Evolutionary conservation across 306 rosid genomes (phyloP).

Genomic region (Ziziphus jujuba): DNA sequence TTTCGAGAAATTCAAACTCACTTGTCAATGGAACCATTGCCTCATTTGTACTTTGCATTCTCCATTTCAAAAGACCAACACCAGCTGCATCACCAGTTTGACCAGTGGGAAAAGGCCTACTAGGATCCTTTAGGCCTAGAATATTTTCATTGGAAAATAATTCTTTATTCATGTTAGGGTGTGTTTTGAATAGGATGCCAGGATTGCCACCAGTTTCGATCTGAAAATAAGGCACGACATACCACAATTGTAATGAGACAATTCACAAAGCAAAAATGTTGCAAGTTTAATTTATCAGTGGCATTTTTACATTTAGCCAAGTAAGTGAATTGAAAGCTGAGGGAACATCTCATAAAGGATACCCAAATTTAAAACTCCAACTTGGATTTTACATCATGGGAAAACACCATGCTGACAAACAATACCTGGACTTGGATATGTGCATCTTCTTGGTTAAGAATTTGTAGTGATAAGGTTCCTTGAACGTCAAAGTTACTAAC

Average conservation of each 20-base stretch:
- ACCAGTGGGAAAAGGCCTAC: constrained; percentile 90
- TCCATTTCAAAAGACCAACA: constrained; percentile 86
- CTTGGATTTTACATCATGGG: neutral
- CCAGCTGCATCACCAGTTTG: constrained; percentile 80
- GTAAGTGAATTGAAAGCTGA: neutral
- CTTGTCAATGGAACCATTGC: constrained; percentile 78
- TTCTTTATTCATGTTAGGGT: constrained; percentile 97
- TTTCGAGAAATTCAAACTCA: constrained; percentile 35
- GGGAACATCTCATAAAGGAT: neutral
- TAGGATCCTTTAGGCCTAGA: constrained; percentile 75
- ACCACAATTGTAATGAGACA: constrained; percentile 15
- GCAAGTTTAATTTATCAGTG: constrained; percentile 1
- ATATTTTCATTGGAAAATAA: constrained; percentile 71
- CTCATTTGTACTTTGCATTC: constrained; percentile 90
- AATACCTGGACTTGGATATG: constrained; percentile 89
- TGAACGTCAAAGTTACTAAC: constrained; percentile 91
- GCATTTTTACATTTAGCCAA: neutral
- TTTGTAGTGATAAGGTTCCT: constrained; percentile 87
- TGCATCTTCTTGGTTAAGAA: constrained; percentile 82
- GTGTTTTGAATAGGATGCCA: constrained; percentile 87
- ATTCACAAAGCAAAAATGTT: constrained; percentile 1
- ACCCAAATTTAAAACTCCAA: neutral
- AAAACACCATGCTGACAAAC: neutral
- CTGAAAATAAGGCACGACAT: constrained; percentile 37
- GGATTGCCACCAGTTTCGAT: constrained; percentile 84